A percentile compares a stretch with the other conserved stretches of the same genome.
phyloP scores from a whole-genome alignment of 768 basidiomycete species.

The Lanmaoa rubissima region DNA sequence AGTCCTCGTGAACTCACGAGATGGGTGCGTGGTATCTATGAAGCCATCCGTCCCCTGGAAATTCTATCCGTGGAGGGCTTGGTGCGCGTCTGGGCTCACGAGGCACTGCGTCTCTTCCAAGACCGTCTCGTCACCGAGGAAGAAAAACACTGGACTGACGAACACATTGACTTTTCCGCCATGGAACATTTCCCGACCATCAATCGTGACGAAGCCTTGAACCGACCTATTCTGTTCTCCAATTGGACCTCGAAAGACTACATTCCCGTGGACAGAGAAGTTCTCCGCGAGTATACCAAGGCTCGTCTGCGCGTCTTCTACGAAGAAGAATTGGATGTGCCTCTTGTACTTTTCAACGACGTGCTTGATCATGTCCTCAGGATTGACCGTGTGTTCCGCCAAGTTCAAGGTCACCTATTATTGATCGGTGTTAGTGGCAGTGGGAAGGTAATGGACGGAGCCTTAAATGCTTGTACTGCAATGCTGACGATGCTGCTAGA shows the following conservation, averaged over 20 bases:
- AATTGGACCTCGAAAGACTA: slow-evolving; percentile 99
- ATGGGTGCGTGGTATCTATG: slow-evolving; percentile 97
- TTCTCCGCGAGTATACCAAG: slow-evolving; percentile 93
- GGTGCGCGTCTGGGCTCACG: slow-evolving; percentile 97
- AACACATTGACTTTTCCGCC: slow-evolving; percentile 80
- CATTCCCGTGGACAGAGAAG: slow-evolving; percentile 90
- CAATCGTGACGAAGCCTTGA: slow-evolving; percentile 80
- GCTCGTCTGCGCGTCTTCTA: slow-evolving; percentile 97
- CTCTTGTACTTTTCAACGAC: slow-evolving; percentile 96
- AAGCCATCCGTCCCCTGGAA: slow-evolving; percentile 92
- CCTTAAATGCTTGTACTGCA: slow-evolving; percentile 1
- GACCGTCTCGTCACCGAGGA: slow-evolving; percentile 93
- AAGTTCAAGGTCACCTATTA: slow-evolving; percentile 93
- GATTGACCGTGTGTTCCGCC: slow-evolving; percentile 98
- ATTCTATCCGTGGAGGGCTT: slow-evolving; percentile 92
- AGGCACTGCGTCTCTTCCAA: slow-evolving; percentile 95
- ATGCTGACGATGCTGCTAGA: slow-evolving; percentile 48
- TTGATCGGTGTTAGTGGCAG: slow-evolving; percentile 98
- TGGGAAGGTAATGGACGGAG: slow-evolving; percentile 72
- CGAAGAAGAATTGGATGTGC: slow-evolving; percentile 97
- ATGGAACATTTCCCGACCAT: slow-evolving; percentile 93
- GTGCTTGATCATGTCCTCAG: slow-evolving; percentile 97
- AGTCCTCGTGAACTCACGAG: slow-evolving; percentile 97
- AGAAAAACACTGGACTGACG: slow-evolving; percentile 94
- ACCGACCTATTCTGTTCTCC: slow-evolving; percentile 91